These are phyloP conservation scores for Suillus subluteus DNA, from an alignment of 768 basidiomycete species.

Conservation along the genomic window DNA sequence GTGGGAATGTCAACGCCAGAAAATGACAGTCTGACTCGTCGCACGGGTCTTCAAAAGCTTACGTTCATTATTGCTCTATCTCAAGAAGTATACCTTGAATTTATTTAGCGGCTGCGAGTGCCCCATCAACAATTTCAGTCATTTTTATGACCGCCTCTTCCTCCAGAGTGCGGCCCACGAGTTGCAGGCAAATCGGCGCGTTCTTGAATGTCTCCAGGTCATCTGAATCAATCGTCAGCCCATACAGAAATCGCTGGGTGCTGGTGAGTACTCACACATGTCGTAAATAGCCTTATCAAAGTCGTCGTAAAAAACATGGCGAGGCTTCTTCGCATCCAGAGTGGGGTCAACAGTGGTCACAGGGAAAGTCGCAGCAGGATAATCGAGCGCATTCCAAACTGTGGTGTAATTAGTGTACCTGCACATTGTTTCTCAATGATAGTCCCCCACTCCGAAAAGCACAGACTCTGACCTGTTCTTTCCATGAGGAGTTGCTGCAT, in stretches of 20 bases:
- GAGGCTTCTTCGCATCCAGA: not conserved
- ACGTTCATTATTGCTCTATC: no score
- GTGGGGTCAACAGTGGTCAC: not conserved
- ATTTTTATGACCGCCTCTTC: not conserved
- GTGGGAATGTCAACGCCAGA: no score
- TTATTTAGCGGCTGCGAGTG: not conserved
- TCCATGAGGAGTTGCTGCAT: not conserved
- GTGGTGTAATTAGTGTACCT: not conserved
- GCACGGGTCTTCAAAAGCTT: no score
- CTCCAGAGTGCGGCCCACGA: not conserved
- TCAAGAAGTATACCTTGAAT: no score
- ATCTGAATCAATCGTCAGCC: not conserved
- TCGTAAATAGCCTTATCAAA: not conserved
- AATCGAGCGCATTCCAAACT: slow-evolving; percentile 1
- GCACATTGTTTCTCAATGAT: not conserved
- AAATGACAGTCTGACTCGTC: no score
- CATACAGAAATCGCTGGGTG: not conserved
- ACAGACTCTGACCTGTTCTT: not conserved
- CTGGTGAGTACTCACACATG: not conserved
- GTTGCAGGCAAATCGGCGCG: not conserved
- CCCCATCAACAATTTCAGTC: not conserved
- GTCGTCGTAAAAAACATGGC: not conserved
- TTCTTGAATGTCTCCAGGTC: slow-evolving; percentile 1
- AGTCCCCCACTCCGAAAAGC: not conserved
- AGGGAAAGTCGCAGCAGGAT: not conserved